These are phyloP conservation scores for Tetrapisispora iriomotensis DNA, from an alignment of 805 yeast species.

Conservation along the genomic window DNA sequence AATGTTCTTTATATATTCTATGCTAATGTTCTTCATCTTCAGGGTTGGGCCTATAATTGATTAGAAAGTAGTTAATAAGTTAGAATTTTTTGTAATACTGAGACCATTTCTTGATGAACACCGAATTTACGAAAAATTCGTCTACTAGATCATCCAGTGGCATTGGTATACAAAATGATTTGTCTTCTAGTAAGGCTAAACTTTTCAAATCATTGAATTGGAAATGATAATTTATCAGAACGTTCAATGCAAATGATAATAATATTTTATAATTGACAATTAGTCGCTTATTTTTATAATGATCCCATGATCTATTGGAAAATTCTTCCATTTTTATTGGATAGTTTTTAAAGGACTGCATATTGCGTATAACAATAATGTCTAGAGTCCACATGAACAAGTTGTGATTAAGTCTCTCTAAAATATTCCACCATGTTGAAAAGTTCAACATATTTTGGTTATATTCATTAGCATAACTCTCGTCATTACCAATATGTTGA, in stretches of 20 bases:
- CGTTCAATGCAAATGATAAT: constrained; percentile 32
- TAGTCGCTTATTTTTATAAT: constrained; percentile 26
- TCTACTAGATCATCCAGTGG: constrained; percentile 13
- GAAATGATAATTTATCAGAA: constrained; percentile 40
- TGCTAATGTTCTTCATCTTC: no score
- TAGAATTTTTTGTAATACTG: constrained; percentile 20
- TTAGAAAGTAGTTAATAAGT: no score
- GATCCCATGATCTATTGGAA: constrained; percentile 19
- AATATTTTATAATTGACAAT: constrained; percentile 32
- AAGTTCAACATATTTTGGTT: constrained; percentile 18
- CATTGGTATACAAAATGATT: constrained; percentile 16
- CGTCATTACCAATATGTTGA: constrained; percentile 17
- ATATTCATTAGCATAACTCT: constrained; percentile 24
- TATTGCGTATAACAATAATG: constrained; percentile 23
- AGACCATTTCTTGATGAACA: constrained; percentile 24
- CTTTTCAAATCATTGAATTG: constrained; percentile 34
- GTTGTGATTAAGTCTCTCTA: constrained; percentile 23
- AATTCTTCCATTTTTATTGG: constrained; percentile 16
- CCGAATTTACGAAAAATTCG: constrained; percentile 9
- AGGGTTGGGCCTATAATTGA: no score
- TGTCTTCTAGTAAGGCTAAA: constrained; percentile 16
- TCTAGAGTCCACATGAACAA: constrained; percentile 28
- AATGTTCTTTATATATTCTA: no score
- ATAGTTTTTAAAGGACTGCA: constrained; percentile 28
- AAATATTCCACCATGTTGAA: constrained; percentile 25